These are phyloP conservation scores for Alternaria rosae DNA, from an alignment of 2,329 filamentous ascomycete genomes.

Conservation along the genomic window DNA sequence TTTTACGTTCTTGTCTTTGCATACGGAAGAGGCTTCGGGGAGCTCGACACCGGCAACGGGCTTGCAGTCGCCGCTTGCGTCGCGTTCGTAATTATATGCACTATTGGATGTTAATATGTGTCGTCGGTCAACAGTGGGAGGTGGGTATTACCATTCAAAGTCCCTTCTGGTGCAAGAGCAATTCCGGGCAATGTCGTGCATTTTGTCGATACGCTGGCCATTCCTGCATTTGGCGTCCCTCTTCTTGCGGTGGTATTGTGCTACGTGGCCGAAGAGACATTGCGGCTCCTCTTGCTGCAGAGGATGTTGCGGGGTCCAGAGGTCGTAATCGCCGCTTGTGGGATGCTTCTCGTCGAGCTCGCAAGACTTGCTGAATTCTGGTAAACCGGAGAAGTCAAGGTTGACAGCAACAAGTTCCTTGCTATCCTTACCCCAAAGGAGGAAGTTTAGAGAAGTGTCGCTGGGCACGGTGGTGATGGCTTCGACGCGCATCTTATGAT, in stretches of 20 bases:
- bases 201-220: conserved; percentile 67
- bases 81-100: conserved; percentile 91
- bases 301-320: conserved; percentile 90
- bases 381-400: conserved; percentile 83
- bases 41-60: conserved; percentile 78
- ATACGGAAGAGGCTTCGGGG: conserved; percentile 65
- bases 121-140: neutral
- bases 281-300: conserved; percentile 75
- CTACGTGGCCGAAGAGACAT: conserved; percentile 91
- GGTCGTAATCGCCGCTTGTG: conserved; percentile 75
- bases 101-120: conserved; percentile 56
- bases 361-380: conserved; percentile 71
- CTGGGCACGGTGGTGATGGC: conserved; percentile 89
- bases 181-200: conserved; percentile 74
- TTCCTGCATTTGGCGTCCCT: conserved; percentile 82
- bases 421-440: conserved; percentile 78
- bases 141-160: conserved; percentile 81
- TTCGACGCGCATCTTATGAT: conserved; percentile 71
- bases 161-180: conserved; percentile 86
- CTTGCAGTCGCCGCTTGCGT: conserved; percentile 76
- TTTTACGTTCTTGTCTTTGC: conserved; percentile 69
- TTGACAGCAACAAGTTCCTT: conserved; percentile 75
- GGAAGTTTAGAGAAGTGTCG: conserved; percentile 87
- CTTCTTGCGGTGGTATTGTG: conserved; percentile 91
- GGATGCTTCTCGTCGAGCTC: conserved; percentile 68